phyloP scores from a whole-genome alignment of 495 filamentous ascomycete genomes.

The Annulohypoxylon bovei region DNA sequence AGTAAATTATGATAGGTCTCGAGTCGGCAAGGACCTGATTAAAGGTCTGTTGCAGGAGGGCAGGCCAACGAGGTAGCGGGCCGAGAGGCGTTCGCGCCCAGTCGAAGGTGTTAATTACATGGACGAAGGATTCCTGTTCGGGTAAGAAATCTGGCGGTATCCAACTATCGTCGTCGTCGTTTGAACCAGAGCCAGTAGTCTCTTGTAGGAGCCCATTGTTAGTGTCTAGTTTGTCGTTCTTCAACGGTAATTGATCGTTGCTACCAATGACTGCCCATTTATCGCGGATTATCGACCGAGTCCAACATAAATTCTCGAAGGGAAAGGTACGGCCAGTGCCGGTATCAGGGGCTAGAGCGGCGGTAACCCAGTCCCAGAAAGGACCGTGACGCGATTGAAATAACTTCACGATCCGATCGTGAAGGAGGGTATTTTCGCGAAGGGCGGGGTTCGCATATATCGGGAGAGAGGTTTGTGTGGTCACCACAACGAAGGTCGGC shows the following conservation, averaged over 20 bases:
- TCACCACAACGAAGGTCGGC: conserved; percentile 73
- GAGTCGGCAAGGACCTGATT: conserved; percentile 75
- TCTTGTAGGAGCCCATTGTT: conserved; percentile 21
- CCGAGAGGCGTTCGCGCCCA: conserved; percentile 74
- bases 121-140: conserved; percentile 68
- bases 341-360: neutral
- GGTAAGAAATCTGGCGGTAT: conserved; percentile 67
- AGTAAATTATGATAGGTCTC: conserved; percentile 77
- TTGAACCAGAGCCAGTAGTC: conserved; percentile 52
- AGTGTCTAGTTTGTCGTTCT: neutral
- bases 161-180: conserved; percentile 65
- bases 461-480: conserved; percentile 61
- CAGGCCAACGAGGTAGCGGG: conserved; percentile 69
- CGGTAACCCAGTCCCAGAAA: conserved; percentile 36
- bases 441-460: conserved; percentile 69
- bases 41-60: conserved; percentile 71
- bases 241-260: conserved; percentile 8
- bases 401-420: conserved; percentile 20
- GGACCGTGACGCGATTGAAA: conserved; percentile 13
- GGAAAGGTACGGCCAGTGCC: neutral
- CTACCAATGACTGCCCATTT: conserved; percentile 27
- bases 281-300: conserved; percentile 17
- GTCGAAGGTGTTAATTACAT: conserved; percentile 70
- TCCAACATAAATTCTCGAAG: conserved; percentile 31
- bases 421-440: conserved; percentile 46